Evolutionary conservation across 148 eudicot genomes (phyloP).

Genomic region (Drosera capensis): DNA sequence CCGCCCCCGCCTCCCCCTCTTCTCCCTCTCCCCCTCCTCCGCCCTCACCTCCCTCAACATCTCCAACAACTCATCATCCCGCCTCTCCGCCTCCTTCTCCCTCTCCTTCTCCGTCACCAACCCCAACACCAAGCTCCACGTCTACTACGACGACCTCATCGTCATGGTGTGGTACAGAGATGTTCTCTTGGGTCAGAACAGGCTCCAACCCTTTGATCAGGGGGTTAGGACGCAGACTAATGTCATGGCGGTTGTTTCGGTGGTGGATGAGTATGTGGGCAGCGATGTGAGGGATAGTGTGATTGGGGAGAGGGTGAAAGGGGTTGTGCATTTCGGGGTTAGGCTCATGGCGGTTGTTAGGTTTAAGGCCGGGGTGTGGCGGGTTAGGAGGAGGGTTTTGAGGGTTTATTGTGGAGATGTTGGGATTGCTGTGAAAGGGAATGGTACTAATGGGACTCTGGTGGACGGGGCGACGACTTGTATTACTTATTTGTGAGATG

Average conservation of each 20-base stretch:
- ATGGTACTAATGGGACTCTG: conserved; percentile 2
- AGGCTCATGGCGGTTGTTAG: conserved; percentile 4
- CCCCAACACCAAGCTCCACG: conserved; percentile 7
- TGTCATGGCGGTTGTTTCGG: background rate
- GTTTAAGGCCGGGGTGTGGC: conserved; percentile 9
- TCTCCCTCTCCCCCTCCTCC: conserved; percentile 3
- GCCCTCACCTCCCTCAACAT: conserved; percentile 1
- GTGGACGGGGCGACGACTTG: conserved; percentile 12
- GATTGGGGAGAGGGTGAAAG: background rate
- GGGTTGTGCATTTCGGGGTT: conserved; percentile 6
- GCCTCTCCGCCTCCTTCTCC: conserved; percentile 5
- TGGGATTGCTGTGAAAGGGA: conserved; percentile 5
- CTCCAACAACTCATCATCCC: conserved; percentile 4
- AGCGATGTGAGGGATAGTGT: background rate
- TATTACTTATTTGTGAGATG: conserved; percentile 22
- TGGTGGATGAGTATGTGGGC: conserved; percentile 2
- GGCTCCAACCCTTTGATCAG: conserved; percentile 9
- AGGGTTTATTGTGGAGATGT: conserved; percentile 10
- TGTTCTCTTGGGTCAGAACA: background rate
- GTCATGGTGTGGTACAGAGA: conserved; percentile 3
- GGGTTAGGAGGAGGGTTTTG: conserved; percentile 2
- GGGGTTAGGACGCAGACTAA: background rate
- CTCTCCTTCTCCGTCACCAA: conserved; percentile 2
- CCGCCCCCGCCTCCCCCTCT: conserved; percentile 4
- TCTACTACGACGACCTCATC: conserved; percentile 6